Percentiles rank a stretch among this genome's conserved stretches.
These are phyloP conservation scores for Tolypocladium endophyticum DNA, from an alignment of 2,329 filamentous ascomycete genomes.

Conservation along the genomic window DNA sequence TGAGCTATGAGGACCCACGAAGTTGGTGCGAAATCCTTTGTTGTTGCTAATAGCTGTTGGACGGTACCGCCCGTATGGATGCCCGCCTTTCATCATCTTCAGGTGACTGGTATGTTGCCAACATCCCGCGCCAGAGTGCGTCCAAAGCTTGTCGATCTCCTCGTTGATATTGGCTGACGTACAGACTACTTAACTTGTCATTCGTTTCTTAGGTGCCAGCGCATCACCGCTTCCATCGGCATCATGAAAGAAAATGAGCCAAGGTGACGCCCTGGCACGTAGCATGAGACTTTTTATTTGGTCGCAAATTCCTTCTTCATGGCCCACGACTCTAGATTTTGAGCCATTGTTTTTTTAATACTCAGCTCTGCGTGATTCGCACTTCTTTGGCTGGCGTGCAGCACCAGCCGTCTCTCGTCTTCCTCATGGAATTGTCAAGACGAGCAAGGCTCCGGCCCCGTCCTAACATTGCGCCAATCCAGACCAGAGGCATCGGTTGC, in stretches of 20 bases:
- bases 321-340: neutral
- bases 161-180: neutral
- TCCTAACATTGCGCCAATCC: conserved; percentile 6
- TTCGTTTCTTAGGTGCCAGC: neutral
- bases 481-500: neutral
- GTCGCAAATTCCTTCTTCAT: neutral
- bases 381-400: neutral
- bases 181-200: neutral
- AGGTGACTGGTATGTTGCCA: neutral
- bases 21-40: neutral
- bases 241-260: neutral
- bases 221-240: neutral
- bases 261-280: no score
- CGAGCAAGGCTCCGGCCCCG: neutral
- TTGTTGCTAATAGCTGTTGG: neutral
- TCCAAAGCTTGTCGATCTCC: neutral
- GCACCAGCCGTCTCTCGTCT: neutral
- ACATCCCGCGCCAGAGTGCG: neutral
- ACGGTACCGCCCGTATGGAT: neutral
- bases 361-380: neutral
- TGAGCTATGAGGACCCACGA: neutral
- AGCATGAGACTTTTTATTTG: neutral
- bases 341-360: neutral
- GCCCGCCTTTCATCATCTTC: neutral
- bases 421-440: neutral